These are phyloP conservation scores for Wickerhamia fluorescens DNA, from an alignment of 805 yeast genomes.

Conservation along the genomic window DNA sequence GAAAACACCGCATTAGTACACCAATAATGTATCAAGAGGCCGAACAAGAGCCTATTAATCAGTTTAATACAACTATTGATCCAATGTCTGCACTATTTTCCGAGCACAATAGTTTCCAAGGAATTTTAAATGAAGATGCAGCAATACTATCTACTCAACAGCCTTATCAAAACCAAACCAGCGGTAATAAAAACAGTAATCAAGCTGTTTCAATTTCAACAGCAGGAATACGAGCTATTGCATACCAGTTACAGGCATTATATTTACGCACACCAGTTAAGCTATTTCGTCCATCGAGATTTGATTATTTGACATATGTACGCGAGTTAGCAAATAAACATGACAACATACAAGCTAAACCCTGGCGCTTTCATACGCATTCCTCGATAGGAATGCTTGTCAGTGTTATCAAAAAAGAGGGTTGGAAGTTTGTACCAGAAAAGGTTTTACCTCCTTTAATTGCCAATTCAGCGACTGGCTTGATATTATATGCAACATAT, in stretches of 20 bases:
- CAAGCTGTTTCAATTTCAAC: conserved; percentile 68
- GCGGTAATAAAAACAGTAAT: too few relatives aligned
- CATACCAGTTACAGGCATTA: conserved; percentile 70
- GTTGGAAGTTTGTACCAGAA: conserved; percentile 83
- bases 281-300: conserved; percentile 82
- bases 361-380: conserved; percentile 59
- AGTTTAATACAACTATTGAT: too few relatives aligned
- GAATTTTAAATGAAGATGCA: too few relatives aligned
- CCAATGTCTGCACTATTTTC: too few relatives aligned
- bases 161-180: too few relatives aligned
- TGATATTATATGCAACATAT: conserved; percentile 79
- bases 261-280: conserved; percentile 80
- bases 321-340: conserved; percentile 45
- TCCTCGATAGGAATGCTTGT: conserved; percentile 70
- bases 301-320: conserved; percentile 74
- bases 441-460: conserved; percentile 80
- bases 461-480: conserved; percentile 86
- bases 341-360: conserved; percentile 35
- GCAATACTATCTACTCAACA: too few relatives aligned
- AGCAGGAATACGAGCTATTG: conserved; percentile 79
- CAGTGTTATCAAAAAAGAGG: conserved; percentile 65
- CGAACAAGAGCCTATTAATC: too few relatives aligned
- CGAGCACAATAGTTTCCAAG: too few relatives aligned
- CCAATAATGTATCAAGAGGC: too few relatives aligned
- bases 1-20: too few relatives aligned